phyloP scores from a whole-genome alignment of 257 asterid species.

The Solanum medicagineum region DNA sequence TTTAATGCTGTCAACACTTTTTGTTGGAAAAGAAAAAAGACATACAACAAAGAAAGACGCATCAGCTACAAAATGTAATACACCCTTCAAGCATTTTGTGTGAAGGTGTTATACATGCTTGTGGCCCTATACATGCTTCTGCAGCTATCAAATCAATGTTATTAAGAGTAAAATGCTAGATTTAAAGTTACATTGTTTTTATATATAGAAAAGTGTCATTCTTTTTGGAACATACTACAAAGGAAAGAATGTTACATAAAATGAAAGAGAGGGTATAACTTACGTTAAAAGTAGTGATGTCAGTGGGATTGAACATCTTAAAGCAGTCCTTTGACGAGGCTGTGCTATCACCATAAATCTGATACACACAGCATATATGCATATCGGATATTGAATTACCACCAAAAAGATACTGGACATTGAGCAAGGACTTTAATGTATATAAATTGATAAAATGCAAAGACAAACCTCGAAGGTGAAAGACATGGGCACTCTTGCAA shows the following conservation, averaged over 20 bases:
- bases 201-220: background rate
- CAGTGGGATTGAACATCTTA: conserved; percentile 88
- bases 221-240: background rate
- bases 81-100: background rate
- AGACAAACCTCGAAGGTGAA: conserved; percentile 84
- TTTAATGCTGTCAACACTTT: background rate
- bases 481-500: conserved; percentile 94
- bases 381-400: background rate
- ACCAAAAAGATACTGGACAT: background rate
- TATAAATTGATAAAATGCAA: background rate
- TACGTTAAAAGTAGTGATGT: conserved; percentile 81
- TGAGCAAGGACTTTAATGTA: background rate
- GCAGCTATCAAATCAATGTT: background rate
- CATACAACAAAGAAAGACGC: background rate
- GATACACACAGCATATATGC: conserved; percentile 5
- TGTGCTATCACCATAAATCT: conserved; percentile 85
- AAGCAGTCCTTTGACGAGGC: conserved; percentile 92
- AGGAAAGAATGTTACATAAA: background rate
- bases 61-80: background rate
- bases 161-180: background rate
- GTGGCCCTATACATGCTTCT: background rate
- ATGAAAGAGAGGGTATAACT: background rate
- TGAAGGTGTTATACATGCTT: background rate
- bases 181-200: background rate
- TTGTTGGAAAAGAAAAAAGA: background rate